A percentile compares a stretch with the other conserved stretches of the same genome.
Conservation (phyloP, 345 rosid species). For the Physaria fendleri region DNA sequence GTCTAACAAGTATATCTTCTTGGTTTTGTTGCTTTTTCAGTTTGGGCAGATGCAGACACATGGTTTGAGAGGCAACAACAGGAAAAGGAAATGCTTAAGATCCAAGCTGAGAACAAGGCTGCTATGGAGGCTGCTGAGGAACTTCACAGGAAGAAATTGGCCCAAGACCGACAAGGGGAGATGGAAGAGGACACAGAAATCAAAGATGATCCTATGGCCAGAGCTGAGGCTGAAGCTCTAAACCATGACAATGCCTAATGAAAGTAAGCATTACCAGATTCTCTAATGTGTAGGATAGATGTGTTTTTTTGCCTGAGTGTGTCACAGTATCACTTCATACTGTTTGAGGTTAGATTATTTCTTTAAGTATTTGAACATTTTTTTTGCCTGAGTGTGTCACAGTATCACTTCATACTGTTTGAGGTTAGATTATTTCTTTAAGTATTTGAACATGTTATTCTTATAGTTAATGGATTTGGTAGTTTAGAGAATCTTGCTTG, state of each 20-base stretch:
- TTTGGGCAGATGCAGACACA: constrained; percentile 98
- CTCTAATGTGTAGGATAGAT: constrained; percentile 2
- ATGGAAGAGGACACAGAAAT: constrained; percentile 64
- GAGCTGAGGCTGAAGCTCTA: constrained; percentile 62
- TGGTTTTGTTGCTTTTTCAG: constrained; percentile 34
- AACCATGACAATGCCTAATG: constrained; percentile 19
- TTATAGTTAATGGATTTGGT: constrained; percentile 11
- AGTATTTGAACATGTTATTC: background rate
- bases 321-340: background rate
- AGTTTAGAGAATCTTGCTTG: constrained; percentile 1
- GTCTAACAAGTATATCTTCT: background rate
- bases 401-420: background rate
- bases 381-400: background rate
- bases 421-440: constrained; percentile 3
- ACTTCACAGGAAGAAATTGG: constrained; percentile 78
- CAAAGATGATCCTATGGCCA: constrained; percentile 79
- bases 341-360: constrained; percentile 10
- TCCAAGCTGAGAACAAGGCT: constrained; percentile 79
- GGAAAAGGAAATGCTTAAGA: constrained; percentile 73
- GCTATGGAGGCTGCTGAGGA: constrained; percentile 90
- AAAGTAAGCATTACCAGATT: constrained; percentile 16
- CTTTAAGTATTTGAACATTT: background rate
- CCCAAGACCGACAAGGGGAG: constrained; percentile 81
- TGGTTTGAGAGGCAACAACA: constrained; percentile 97
- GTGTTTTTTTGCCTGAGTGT: background rate